Percentiles rank a stretch among this genome's conserved stretches.
Evolutionary conservation across 2,329 filamentous ascomycete genomes (phyloP).

Genomic region (Pestalotiopsis sp.): DNA sequence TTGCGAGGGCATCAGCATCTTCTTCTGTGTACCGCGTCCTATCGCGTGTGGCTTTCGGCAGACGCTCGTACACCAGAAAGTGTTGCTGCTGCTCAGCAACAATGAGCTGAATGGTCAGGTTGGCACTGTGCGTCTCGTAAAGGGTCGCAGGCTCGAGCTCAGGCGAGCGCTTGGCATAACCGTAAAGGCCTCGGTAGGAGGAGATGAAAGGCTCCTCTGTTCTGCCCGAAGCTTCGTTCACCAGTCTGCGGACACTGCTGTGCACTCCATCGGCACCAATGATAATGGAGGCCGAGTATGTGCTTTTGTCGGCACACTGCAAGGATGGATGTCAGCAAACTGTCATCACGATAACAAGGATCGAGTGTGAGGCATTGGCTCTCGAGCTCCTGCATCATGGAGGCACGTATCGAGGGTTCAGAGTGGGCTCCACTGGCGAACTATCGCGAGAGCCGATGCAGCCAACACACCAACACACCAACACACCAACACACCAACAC

Average conservation of each 20-base stretch:
- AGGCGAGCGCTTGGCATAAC: conserved; percentile 13
- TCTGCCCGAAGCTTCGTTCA: conserved; percentile 23
- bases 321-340: conserved; percentile 25
- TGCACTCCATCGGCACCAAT: conserved; percentile 44
- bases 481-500: too few species aligned
- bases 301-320: conserved; percentile 32
- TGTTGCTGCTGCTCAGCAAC: conserved; percentile 19
- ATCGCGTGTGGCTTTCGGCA: conserved; percentile 22
- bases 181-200: conserved; percentile 24
- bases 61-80: conserved; percentile 16
- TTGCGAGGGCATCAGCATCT: conserved; percentile 27
- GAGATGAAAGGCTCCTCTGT: conserved; percentile 21
- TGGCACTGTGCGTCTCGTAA: conserved; percentile 17
- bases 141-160: conserved; percentile 11
- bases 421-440: neutral
- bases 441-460: neutral
- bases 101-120: conserved; percentile 25
- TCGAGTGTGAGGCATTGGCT: neutral
- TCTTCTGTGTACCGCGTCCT: conserved; percentile 27
- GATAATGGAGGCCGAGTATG: conserved; percentile 36
- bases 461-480: conserved; percentile 9
- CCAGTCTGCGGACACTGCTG: conserved; percentile 33
- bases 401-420: neutral
- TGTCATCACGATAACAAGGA: conserved; percentile 18
- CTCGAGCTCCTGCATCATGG: neutral